Percentiles rank a stretch among this genome's conserved stretches.
Evolutionary conservation across 495 filamentous ascomycete genomes (phyloP).

Genomic region (Massariosphaeria phaeospora): DNA sequence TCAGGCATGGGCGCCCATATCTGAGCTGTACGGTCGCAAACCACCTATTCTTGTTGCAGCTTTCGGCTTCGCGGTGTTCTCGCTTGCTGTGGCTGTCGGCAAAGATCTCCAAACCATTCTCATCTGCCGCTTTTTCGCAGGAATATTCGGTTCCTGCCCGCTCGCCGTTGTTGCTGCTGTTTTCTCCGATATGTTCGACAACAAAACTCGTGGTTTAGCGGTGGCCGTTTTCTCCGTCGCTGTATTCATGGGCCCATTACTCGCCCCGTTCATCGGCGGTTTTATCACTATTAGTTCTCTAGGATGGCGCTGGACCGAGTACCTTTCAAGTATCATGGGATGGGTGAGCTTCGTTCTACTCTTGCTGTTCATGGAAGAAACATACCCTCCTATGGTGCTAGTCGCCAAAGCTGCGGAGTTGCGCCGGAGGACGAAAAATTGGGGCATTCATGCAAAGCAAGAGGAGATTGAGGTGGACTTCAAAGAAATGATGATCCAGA

Average conservation of each 20-base stretch:
- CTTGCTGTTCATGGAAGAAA: conserved; percentile 27
- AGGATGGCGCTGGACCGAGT: conserved; percentile 31
- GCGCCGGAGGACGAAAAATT: conserved; percentile 44
- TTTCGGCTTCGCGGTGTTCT: conserved; percentile 37
- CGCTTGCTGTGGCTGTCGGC: conserved; percentile 32
- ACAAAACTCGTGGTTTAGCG: conserved; percentile 46
- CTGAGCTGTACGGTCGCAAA: conserved; percentile 38
- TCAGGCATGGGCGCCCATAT: conserved; percentile 22
- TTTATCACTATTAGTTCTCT: conserved; percentile 19
- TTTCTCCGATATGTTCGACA: conserved; percentile 51
- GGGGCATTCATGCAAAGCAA: conserved; percentile 48
- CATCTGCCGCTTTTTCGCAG: conserved; percentile 50
- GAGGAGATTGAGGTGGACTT: conserved; percentile 47
- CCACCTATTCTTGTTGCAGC: conserved; percentile 31
- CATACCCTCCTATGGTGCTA: conserved; percentile 29
- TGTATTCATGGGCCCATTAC: conserved; percentile 41
- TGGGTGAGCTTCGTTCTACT: conserved; percentile 15
- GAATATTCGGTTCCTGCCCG: conserved; percentile 49
- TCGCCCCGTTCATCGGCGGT: conserved; percentile 26
- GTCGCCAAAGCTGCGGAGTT: conserved; percentile 41
- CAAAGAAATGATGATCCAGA: conserved; percentile 40
- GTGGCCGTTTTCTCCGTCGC: conserved; percentile 50
- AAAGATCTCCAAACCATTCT: conserved; percentile 48
- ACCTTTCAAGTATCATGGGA: conserved; percentile 24
- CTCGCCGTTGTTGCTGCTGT: conserved; percentile 49